Evolutionary conservation across 495 filamentous ascomycete species (phyloP).

Genomic region (Opeltia flavorubescens): DNA sequence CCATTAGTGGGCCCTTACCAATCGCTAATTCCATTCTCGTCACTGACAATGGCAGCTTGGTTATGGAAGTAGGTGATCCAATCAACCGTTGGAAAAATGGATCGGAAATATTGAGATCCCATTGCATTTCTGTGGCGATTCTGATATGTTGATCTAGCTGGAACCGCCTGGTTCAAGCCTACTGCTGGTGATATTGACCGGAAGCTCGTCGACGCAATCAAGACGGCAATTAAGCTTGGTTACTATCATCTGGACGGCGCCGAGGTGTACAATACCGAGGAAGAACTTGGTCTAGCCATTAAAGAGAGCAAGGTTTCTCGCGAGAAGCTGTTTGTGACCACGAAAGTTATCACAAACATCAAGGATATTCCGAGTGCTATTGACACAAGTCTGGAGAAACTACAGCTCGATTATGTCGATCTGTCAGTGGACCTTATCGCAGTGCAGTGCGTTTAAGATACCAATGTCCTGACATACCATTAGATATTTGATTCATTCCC

Average conservation of each 20-base stretch:
- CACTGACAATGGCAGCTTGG: constrained; percentile 37
- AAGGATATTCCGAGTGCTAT: constrained; percentile 52
- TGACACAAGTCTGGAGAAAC: constrained; percentile 53
- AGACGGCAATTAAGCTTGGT: constrained; percentile 54
- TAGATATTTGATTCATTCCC: constrained; percentile 66
- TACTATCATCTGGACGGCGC: constrained; percentile 71
- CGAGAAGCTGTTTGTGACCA: constrained; percentile 60
- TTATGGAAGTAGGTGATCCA: constrained; percentile 38
- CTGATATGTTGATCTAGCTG: constrained; percentile 16
- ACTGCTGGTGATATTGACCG: constrained; percentile 30
- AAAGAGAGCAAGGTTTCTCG: constrained; percentile 49
- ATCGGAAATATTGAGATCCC: no score
- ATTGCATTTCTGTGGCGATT: constrained; percentile 3
- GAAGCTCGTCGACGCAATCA: constrained; percentile 41
- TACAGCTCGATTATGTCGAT: constrained; percentile 71
- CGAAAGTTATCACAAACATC: constrained; percentile 51
- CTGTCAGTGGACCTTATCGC: constrained; percentile 28
- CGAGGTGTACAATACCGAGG: constrained; percentile 74
- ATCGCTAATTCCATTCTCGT: not conserved
- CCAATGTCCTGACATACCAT: not conserved
- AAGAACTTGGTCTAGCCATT: constrained; percentile 62
- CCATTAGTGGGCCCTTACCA: constrained; percentile 42
- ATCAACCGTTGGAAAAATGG: not conserved
- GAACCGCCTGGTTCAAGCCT: constrained; percentile 46
- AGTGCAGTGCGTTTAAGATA: not conserved